Evolutionary conservation across 2,329 filamentous ascomycete genomes (phyloP), one percentile per base, ranked within the genome.

Genomic region (Cladobotryum protrusum): DNA sequence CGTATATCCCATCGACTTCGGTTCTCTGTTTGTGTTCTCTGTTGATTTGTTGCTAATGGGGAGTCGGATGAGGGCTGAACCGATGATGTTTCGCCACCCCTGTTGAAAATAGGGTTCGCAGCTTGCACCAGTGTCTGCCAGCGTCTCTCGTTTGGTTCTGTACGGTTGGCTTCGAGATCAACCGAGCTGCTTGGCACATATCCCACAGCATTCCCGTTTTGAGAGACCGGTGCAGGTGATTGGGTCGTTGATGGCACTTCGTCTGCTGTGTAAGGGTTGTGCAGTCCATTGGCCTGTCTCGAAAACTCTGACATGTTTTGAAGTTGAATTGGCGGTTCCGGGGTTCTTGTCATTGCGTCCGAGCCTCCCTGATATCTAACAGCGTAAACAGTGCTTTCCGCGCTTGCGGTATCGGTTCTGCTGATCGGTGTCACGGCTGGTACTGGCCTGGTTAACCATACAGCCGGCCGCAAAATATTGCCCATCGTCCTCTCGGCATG

Each of bases 381-480:
- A 6, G 79, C 78, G 54, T 85, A 85, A 3, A 81, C 76, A 1
- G 81, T 85, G 61, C 81, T 84, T 41, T 79, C 80, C 1, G 79
- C 81, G 58, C 81, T 84, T 15, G 78, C 74, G 1, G 81, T 83
- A 52, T 85, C 81, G 15, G 80, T 79, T 54, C 81, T 72, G 59
- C 80, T 84, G 40, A 82, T 63, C 0, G 81, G 80, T 0, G 80
- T 83, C 2, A 72, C 72, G 32, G 74, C 73, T 34, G 77, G 73
- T 5, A 73, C 67, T 37, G 80, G 79, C n/a, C 79, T 67, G 54
- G 77, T 63, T 51, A 81, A 73, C 82, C 78, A 77, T 11, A 76
- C 58, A 0, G 74, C 74, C 12, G 77, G 77, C 34, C 76, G 75
- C 12, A 76, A 52, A 48, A 75, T 70, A 29, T 60, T 62, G 6